Base-by-base conservation (phyloP, 2,329 filamentous ascomycete genomes). In the Pyrenophora tritici-repentis region DNA sequence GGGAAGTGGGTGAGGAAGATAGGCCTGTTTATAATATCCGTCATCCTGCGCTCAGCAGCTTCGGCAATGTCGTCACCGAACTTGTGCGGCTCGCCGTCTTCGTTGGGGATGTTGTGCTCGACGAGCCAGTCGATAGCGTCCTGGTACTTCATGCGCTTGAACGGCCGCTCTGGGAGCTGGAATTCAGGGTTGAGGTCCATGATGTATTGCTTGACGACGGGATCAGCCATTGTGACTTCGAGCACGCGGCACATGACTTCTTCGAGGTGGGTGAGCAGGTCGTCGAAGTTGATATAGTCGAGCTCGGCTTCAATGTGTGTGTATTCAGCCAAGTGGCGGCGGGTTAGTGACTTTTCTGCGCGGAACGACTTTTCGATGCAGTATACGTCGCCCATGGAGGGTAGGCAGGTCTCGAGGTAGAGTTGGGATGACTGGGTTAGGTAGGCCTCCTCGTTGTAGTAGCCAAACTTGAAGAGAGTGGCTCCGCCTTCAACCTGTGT, bases 301-400 rank as follows among this genome's bases (percentile, higher is more conserved):
- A 99, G 83, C 76, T 99, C 94, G 52, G 88, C 93, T 78, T 99
- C 94, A 62, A 99, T 84, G 78, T 99, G 94, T 1, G 92, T 96
- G 80, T 97, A 99, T 77, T 99, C 94, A 40, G 91, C 90, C 66
- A 99, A 78, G 74, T 99, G 94, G 68, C 94, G 90, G 56, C 94
- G 89, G 42, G 94, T 99, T 50, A 97, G 81, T 6, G 88, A 93
- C 79, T 97, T 97, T 77, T 99, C 94, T 12, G 94, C 94, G 56
- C 94, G 92, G 87, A 99, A 99, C 2, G 93, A 97, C 75, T 96
- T 96, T 76, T 96, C 92, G 67, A 99, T 93, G 73, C 93, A 97
- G 83, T 95, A 99, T 45, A 97, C 91, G 72, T 97, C 90, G 63
- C 94, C 94, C 67, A 97, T 82, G 43, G 88, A 90, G 9, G 93